phyloP scores from a whole-genome alignment of 2,329 filamentous ascomycete species.

The Alternaria sp. region DNA sequence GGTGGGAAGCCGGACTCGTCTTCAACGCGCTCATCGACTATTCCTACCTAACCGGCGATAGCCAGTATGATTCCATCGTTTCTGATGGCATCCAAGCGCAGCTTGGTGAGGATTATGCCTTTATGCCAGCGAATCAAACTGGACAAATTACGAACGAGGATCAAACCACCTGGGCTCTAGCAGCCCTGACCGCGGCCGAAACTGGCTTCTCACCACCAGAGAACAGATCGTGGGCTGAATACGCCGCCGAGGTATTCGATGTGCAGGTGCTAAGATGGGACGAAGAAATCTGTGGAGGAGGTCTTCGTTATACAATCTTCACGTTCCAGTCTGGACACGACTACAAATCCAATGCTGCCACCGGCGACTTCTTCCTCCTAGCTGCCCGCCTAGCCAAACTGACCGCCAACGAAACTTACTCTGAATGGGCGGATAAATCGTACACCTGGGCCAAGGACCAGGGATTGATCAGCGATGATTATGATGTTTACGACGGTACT shows the following conservation, averaged over 20 bases:
- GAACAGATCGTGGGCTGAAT: constrained; percentile 60
- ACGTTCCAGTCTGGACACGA: constrained; percentile 73
- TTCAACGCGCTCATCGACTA: constrained; percentile 45
- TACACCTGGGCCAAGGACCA: constrained; percentile 61
- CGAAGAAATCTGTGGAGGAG: constrained; percentile 65
- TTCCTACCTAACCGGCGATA: constrained; percentile 52
- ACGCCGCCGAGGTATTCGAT: constrained; percentile 76
- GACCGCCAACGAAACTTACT: constrained; percentile 62
- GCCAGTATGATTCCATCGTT: constrained; percentile 47
- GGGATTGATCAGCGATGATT: constrained; percentile 56
- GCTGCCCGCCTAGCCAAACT: constrained; percentile 73
- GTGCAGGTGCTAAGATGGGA: constrained; percentile 73
- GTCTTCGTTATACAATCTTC: constrained; percentile 76
- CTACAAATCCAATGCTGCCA: constrained; percentile 79
- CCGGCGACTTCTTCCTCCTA: constrained; percentile 80
- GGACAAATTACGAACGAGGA: constrained; percentile 69
- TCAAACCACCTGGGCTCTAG: constrained; percentile 73
- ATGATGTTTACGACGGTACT: constrained; percentile 60
- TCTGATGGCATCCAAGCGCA: constrained; percentile 49
- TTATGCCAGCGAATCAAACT: constrained; percentile 48
- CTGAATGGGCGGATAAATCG: constrained; percentile 67
- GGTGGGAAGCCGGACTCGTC: constrained; percentile 29
- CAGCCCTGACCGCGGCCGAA: constrained; percentile 70
- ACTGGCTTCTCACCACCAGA: constrained; percentile 62
- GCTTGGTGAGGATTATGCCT: constrained; percentile 46